Percentiles rank a stretch among this genome's conserved stretches.
Evolutionary conservation across 257 asterid genomes (phyloP).

Genomic region (Ballota nigra): DNA sequence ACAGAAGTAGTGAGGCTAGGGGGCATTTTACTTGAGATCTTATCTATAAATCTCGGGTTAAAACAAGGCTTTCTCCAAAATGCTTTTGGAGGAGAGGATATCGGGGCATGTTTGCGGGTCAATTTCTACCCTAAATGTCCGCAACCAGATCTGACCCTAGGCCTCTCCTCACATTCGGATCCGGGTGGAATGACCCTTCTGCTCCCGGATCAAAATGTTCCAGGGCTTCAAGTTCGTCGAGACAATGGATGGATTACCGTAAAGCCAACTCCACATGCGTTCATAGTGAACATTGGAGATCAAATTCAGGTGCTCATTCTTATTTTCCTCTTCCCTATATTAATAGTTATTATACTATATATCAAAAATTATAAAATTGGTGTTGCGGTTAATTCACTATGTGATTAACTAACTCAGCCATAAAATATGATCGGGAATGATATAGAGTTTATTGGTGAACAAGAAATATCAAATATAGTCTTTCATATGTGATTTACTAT

Average conservation of each 20-base stretch:
- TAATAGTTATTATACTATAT: no score
- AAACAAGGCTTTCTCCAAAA: constrained; percentile 45
- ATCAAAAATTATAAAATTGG: no score
- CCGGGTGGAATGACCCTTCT: constrained; percentile 89
- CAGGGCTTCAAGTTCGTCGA: constrained; percentile 80
- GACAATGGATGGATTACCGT: constrained; percentile 62
- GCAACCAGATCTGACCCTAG: constrained; percentile 72
- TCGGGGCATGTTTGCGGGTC: constrained; percentile 85
- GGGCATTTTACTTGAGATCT: constrained; percentile 46
- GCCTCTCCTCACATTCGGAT: constrained; percentile 82
- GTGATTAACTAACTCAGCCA: no score
- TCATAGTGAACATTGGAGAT: constrained; percentile 81
- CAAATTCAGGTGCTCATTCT: constrained; percentile 64
- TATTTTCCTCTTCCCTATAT: not conserved
- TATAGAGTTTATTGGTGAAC: no score
- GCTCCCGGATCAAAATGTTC: constrained; percentile 60
- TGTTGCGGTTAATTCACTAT: no score
- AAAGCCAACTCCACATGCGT: constrained; percentile 73
- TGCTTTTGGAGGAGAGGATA: constrained; percentile 70
- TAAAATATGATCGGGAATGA: no score
- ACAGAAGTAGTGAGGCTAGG: constrained; percentile 60
- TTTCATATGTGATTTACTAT: no score
- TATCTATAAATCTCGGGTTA: constrained; percentile 64
- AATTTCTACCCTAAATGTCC: constrained; percentile 90
- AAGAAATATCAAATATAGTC: no score